phyloP scores from a whole-genome alignment of 164 flowering plant species.

The Kingdonia uniflora region DNA sequence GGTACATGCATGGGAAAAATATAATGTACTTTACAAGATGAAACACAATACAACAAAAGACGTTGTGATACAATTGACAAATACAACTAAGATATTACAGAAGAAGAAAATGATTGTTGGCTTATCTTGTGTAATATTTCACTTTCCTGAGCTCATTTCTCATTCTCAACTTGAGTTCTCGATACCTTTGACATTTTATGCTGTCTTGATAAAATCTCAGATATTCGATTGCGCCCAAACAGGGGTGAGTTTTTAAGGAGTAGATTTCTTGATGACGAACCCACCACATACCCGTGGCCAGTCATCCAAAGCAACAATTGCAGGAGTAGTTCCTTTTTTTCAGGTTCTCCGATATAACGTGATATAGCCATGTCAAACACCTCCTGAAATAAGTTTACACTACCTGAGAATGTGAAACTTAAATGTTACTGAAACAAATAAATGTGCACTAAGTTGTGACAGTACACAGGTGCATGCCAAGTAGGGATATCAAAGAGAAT shows the following conservation, averaged over 20 bases:
- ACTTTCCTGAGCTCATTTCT: constrained; percentile 3
- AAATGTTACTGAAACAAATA: too few relatives aligned
- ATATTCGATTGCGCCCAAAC: constrained; percentile 54
- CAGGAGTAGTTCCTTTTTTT: constrained; percentile 74
- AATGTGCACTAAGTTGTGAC: too few relatives aligned
- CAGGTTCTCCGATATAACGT: constrained; percentile 58
- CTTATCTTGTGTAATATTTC: too few relatives aligned
- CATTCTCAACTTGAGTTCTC: constrained; percentile 14
- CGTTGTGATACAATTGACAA: too few relatives aligned
- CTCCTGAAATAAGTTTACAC: constrained; percentile 26
- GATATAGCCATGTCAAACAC: constrained; percentile 49
- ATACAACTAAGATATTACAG: too few relatives aligned
- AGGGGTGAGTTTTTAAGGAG: constrained; percentile 63
- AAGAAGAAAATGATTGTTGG: too few relatives aligned
- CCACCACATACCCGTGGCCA: constrained; percentile 73
- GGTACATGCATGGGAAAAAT: too few relatives aligned
- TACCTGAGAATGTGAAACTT: too few relatives aligned
- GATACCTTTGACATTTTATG: constrained; percentile 29
- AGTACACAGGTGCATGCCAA: too few relatives aligned
- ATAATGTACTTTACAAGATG: too few relatives aligned
- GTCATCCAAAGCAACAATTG: constrained; percentile 85
- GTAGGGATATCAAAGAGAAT: too few relatives aligned
- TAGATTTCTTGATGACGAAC: constrained; percentile 58
- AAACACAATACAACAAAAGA: too few relatives aligned
- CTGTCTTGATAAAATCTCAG: constrained; percentile 60